Evolutionary conservation across 768 basidiomycete genomes (phyloP).

Genomic region (Hericium rajendrae): DNA sequence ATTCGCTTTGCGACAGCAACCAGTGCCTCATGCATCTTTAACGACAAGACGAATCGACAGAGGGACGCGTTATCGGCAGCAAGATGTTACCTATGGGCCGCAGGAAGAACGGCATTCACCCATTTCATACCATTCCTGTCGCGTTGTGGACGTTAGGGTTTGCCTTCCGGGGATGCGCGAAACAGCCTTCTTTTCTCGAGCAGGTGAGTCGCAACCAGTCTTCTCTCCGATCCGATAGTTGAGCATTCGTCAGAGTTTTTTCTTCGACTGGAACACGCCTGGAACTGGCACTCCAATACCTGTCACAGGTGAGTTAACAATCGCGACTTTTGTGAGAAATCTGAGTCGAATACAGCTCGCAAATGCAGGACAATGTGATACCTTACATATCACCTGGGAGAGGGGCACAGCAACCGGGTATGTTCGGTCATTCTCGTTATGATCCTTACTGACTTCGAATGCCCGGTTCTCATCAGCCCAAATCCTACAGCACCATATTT

Average conservation of each 20-base stretch:
- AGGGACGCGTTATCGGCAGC: too few species aligned
- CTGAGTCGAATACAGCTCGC: neutral
- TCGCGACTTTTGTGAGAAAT: neutral
- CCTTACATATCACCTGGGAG: constrained; percentile 22
- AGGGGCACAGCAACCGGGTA: constrained; percentile 20
- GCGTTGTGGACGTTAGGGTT: neutral
- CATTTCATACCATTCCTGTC: neutral
- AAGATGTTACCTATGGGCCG: too few species aligned
- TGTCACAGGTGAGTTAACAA: constrained; percentile 18
- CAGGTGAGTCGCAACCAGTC: neutral
- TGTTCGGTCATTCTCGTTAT: neutral
- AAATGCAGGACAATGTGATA: constrained; percentile 23
- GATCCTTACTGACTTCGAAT: neutral
- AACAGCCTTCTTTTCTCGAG: constrained; percentile 2
- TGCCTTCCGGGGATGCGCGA: constrained; percentile 2
- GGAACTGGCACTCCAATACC: constrained; percentile 23
- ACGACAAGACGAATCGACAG: too few species aligned
- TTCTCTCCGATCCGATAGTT: too few species aligned
- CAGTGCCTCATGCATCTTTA: too few species aligned
- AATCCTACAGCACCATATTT: constrained; percentile 47
- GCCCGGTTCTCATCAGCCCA: constrained; percentile 28
- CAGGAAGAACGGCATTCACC: too few species aligned
- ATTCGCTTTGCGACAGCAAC: too few species aligned
- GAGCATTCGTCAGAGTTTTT: constrained; percentile 17
- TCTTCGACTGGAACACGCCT: constrained; percentile 22